Percentiles rank a stretch among this genome's conserved stretches.
Conservation (phyloP, 805 yeast species). For the Wickerhamiella lipophila region DNA sequence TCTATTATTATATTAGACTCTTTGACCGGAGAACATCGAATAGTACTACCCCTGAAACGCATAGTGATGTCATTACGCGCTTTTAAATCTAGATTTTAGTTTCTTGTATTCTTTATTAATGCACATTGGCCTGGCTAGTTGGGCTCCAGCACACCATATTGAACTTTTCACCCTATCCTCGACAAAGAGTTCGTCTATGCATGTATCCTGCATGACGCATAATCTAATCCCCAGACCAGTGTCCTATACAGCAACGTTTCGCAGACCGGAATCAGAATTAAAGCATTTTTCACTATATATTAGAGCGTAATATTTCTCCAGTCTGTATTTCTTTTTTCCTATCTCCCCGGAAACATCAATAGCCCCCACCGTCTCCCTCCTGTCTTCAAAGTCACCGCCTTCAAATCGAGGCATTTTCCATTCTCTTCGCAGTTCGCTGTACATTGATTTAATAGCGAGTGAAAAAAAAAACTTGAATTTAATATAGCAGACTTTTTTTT, state of each 20-base stretch:
- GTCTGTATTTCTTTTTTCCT: neutral
- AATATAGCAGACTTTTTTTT: too few relatives aligned
- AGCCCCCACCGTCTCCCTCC: neutral
- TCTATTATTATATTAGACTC: neutral
- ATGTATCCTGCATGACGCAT: neutral
- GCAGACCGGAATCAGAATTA: neutral
- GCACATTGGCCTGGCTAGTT: neutral
- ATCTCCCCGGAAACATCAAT: neutral
- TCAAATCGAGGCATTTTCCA: too few relatives aligned
- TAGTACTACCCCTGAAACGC: neutral
- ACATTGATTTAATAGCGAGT: too few relatives aligned
- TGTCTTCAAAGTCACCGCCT: neutral
- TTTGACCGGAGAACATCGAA: neutral
- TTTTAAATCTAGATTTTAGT: neutral
- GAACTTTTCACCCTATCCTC: neutral
- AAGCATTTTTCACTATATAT: neutral
- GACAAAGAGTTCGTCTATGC: neutral
- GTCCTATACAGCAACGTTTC: neutral
- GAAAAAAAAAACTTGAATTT: too few relatives aligned
- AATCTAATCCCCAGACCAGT: neutral
- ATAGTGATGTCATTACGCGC: neutral
- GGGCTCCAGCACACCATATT: neutral
- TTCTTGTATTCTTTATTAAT: too few relatives aligned
- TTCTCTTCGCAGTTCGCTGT: too few relatives aligned
- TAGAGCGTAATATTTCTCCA: too few relatives aligned